Base-by-base conservation (phyloP, 192 early-diverging fungal genomes). In the Umbelopsis isabellina region DNA sequence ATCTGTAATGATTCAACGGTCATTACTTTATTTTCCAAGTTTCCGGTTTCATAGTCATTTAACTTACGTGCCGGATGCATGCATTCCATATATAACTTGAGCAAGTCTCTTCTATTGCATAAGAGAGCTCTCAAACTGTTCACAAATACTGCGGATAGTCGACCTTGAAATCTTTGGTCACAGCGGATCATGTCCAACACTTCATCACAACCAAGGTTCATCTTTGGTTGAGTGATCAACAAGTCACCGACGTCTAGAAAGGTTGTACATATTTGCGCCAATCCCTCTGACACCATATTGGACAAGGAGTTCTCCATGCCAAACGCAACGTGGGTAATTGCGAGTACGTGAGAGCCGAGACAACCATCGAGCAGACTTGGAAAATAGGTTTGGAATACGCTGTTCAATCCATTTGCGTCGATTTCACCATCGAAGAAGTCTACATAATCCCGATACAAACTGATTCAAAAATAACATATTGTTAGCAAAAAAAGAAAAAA, bases 91-190 rank as follows among this genome's bases (percentile, higher is more conserved):
- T 61, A 61, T 5, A 30, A 18, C 3, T 33, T 22, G 27, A 61
- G 30, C 16, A 61, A 35, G 33, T 61, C 55, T 35, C 55, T 10
- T 18, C 55, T 33, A n/a, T 30, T 35, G 13, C 33, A 35, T 11
- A 61, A 12, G 15, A 61, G 15, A 13, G 33, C 16, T 3, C 37
- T 61, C 7, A 61, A 13, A 15, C 33, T 61, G 30, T 4, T 61
- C 16, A 61, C 55, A 35, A 61, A 61, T 2, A 27, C 16, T 35
- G 25, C 9, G 33, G 55, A 61, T 33, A 61, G 13, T 18, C 55
- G 55, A 16, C 55, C 55, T 16, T 61, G 25, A 61, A 61, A 61
- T 16, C 55, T 22, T 61, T 61, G 55, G n/a, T 61, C 55, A 35
- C 27, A 61, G 30, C 25, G 55, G 30, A 61, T 61, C 55, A 61